These are phyloP conservation scores for Candida sojae DNA, from an alignment of 1,139 yeast genomes.

Conservation along the genomic window DNA sequence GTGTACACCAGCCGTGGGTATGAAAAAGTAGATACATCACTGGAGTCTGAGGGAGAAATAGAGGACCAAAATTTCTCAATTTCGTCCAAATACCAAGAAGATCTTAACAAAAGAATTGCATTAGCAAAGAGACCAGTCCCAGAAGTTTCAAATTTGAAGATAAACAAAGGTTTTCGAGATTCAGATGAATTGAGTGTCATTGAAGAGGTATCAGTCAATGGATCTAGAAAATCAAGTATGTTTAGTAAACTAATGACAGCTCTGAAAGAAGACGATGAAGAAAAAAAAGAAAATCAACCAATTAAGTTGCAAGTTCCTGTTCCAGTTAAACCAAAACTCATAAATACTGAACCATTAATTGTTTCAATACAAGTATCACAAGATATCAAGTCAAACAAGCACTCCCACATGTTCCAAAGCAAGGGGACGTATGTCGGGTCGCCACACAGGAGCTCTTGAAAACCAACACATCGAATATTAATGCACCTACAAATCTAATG, in stretches of 20 bases:
- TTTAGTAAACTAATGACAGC: slow-evolving; percentile 9
- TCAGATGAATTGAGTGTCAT: slow-evolving; percentile 45
- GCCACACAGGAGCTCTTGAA: too few species aligned
- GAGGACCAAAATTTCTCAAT: not conserved
- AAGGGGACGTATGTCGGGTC: too few species aligned
- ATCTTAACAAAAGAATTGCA: slow-evolving; percentile 5
- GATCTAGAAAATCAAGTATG: slow-evolving; percentile 33
- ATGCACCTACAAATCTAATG: not conserved
- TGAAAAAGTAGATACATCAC: slow-evolving; percentile 34
- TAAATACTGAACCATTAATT: not conserved
- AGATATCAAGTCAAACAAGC: not conserved
- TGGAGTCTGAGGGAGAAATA: slow-evolving; percentile 24
- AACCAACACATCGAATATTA: too few species aligned
- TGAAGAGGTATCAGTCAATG: slow-evolving; percentile 39
- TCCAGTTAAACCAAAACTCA: not conserved
- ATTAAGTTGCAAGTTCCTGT: not conserved
- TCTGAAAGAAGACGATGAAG: not conserved
- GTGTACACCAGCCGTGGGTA: slow-evolving; percentile 41
- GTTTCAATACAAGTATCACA: not conserved
- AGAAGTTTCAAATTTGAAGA: slow-evolving; percentile 18
- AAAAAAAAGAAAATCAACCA: not conserved
- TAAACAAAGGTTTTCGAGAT: slow-evolving; percentile 18
- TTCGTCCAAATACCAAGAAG: slow-evolving; percentile 4
- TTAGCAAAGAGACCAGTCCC: slow-evolving; percentile 23
- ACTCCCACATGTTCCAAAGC: not conserved